phyloP scores from a whole-genome alignment of 768 basidiomycete genomes.

The Termitomyces sp. region DNA sequence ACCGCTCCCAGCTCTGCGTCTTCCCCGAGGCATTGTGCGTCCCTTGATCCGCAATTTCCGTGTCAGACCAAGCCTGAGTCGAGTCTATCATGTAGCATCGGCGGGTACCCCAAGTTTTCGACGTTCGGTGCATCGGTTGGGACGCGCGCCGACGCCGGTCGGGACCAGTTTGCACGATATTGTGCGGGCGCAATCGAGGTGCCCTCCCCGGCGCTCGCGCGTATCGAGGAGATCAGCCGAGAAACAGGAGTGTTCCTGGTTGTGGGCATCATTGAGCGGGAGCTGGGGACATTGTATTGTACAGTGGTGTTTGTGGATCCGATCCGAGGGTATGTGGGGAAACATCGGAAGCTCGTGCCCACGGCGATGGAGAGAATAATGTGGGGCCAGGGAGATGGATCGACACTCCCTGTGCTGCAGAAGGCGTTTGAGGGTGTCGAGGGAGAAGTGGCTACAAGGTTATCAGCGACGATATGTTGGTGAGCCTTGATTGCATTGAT shows the following conservation, averaged over 20 bases:
- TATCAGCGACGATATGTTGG: constrained; percentile 58
- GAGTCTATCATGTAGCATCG: constrained; percentile 15
- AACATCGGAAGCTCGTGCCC: constrained; percentile 61
- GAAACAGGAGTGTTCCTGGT: constrained; percentile 49
- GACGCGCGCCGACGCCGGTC: constrained; percentile 39
- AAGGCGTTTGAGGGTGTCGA: constrained; percentile 25
- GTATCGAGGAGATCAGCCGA: constrained; percentile 42
- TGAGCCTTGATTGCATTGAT: constrained; percentile 17
- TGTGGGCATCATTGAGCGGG: constrained; percentile 54
- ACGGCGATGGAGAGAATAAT: constrained; percentile 55
- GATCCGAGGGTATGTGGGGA: constrained; percentile 43
- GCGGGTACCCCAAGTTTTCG: constrained; percentile 57
- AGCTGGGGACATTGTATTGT: constrained; percentile 57
- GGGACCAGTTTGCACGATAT: constrained; percentile 56
- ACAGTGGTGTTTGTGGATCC: constrained; percentile 54
- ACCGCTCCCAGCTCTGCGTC: constrained; percentile 41
- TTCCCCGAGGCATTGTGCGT: constrained; percentile 54
- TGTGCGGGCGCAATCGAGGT: constrained; percentile 49
- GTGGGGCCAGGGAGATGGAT: constrained; percentile 57
- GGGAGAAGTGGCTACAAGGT: constrained; percentile 30
- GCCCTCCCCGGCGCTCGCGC: constrained; percentile 42
- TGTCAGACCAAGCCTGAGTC: background rate
- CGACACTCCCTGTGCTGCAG: constrained; percentile 44
- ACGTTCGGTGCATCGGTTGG: constrained; percentile 48
- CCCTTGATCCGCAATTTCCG: background rate